Conservation (phyloP, 257 asterid genomes). For the Solanum pennellii region DNA sequence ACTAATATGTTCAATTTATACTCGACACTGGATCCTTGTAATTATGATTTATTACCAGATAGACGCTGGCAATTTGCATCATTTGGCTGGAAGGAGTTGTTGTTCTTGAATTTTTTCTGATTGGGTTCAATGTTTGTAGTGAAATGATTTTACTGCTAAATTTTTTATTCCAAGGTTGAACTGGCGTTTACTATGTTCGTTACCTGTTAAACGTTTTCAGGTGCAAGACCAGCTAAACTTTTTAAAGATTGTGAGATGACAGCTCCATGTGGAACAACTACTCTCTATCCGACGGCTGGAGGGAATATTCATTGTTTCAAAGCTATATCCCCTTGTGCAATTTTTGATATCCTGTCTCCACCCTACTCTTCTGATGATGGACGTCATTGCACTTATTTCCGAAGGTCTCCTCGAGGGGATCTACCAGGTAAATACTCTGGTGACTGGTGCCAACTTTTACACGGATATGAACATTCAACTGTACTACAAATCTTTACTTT, state of each 20-base stretch:
- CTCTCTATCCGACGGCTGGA: constrained; percentile 77
- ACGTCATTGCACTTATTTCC: constrained; percentile 86
- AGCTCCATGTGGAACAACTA: constrained; percentile 82
- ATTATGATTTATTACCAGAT: background rate
- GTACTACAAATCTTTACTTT: background rate
- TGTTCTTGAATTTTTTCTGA: background rate
- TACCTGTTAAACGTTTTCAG: constrained; percentile 18
- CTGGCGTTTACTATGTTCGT: background rate
- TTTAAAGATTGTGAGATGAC: constrained; percentile 71
- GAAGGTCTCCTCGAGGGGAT: constrained; percentile 54
- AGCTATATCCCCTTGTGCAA: constrained; percentile 91
- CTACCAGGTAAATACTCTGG: constrained; percentile 46
- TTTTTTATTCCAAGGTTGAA: background rate
- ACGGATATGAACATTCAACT: background rate
- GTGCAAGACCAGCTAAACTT: constrained; percentile 71
- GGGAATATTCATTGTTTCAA: constrained; percentile 93
- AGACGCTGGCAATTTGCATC: background rate
- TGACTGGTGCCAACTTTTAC: background rate
- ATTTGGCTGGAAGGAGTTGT: background rate
- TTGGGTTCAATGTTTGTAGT: background rate
- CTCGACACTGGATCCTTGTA: background rate
- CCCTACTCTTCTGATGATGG: constrained; percentile 93
- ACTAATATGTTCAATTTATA: background rate
- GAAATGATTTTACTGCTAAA: background rate
- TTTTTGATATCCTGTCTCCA: constrained; percentile 94